phyloP scores from a whole-genome alignment of 2,329 filamentous ascomycete species.

The Ceratocystis lukuohia region DNA sequence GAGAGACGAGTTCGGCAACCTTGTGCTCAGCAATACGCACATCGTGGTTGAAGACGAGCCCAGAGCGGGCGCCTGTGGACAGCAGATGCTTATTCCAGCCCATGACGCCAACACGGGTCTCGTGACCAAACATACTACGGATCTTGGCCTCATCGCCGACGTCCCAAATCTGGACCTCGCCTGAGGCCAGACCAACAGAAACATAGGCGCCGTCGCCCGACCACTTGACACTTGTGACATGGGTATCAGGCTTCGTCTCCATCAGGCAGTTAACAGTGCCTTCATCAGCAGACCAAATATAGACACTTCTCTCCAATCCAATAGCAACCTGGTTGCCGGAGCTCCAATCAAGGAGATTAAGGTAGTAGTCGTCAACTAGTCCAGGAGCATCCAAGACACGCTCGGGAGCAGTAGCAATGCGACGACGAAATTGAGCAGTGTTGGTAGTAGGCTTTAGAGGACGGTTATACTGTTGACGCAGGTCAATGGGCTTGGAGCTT shows the following conservation, averaged over 20 bases:
- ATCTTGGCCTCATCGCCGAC: slow-evolving; percentile 90
- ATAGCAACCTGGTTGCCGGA: slow-evolving; percentile 96
- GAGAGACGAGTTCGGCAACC: slow-evolving; percentile 87
- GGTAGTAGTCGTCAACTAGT: slow-evolving; percentile 95
- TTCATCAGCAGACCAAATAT: slow-evolving; percentile 95
- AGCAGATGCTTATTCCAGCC: slow-evolving; percentile 98
- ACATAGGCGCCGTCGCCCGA: slow-evolving; percentile 94
- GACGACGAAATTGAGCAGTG: slow-evolving; percentile 77
- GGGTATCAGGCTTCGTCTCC: slow-evolving; percentile 80
- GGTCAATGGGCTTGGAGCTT: slow-evolving; percentile 94
- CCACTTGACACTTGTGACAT: slow-evolving; percentile 98
- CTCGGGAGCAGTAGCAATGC: slow-evolving; percentile 88
- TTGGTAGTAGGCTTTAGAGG: slow-evolving; percentile 67
- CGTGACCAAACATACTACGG: slow-evolving; percentile 96
- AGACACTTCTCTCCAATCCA: slow-evolving; percentile 90
- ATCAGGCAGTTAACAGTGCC: slow-evolving; percentile 79
- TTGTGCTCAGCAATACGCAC: slow-evolving; percentile 97
- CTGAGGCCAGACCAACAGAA: slow-evolving; percentile 82
- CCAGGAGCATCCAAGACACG: slow-evolving; percentile 92
- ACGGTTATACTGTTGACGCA: slow-evolving; percentile 94
- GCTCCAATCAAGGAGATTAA: slow-evolving; percentile 97
- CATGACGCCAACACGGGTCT: slow-evolving; percentile 94
- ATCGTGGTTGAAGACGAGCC: slow-evolving; percentile 96
- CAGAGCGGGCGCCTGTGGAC: slow-evolving; percentile 86
- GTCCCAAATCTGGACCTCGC: slow-evolving; percentile 98